Base-by-base conservation (phyloP, 352 stramenopile species). In the Phytophthora gonapodyides region DNA sequence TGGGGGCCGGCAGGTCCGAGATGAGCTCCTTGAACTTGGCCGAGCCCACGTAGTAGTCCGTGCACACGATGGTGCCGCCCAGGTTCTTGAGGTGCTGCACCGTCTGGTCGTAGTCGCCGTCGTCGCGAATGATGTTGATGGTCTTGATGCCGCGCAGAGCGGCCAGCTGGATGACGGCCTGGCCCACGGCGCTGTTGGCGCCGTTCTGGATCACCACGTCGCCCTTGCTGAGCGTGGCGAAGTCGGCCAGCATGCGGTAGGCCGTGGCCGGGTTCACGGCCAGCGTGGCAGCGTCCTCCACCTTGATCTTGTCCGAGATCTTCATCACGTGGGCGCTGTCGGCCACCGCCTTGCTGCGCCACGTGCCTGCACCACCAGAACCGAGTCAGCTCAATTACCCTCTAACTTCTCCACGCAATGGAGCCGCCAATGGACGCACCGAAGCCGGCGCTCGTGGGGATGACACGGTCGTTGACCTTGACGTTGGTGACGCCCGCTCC, bases 181-280 rank as follows among this genome's bases (percentile, higher is more conserved):
- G 74, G 52, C 90, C 90, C 19, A 97, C 89, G 11, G 87, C 71
- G 58, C 81, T 93, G 74, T 95, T 96, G 27, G 90, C 89, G 34
- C 76, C 90, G 73, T 96, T 97, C 73, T 97, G 90, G 64, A 97
- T 96, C 43, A 97, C 53, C 27, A 91, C 80, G 67, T 97, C 90
- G 52, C 90, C 89, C 61, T 73, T 73, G 51, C 73, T 67, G 45
- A 97, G 80, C 53, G 69, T 69, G 35, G 73, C 71, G 67, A 97
- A 97, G 75, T 97, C 90, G 5, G 75, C 71, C 41, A 97, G 74
- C 62, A 97, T 67, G 42, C 89, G 83, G 71, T 93, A 94, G 7
- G 90, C 89, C 8, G 89, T 95, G 19, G 82, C 78, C 24, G 89
- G 85, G 73, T 96, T 96, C 52, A 96, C 82, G 2, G 84, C 48